Evolutionary conservation across 2,329 filamentous ascomycete genomes (phyloP), one percentile per base, ranked within the genome.

Genomic region (Dothistroma septosporum): DNA sequence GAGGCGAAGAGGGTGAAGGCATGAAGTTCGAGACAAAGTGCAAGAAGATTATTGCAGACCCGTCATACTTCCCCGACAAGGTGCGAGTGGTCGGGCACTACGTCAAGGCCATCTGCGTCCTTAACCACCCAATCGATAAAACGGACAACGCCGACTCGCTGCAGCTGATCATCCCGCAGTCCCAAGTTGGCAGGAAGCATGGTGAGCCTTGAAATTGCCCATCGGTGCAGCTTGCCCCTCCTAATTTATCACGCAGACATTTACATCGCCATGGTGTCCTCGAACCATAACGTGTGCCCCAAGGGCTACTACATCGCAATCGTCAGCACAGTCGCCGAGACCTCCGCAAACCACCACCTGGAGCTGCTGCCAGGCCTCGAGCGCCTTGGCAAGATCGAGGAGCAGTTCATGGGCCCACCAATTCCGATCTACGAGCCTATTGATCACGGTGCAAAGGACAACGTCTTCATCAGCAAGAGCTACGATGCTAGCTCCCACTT

Each of bases 291-390:
- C 72, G 95, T 99, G 70, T 97, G 93, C 81, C 94, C 95, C 72
- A 96, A 96, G 85, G 93, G 93, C 63, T 97, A 97, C 85, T 99
- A 95, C 83, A 91, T 99, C 70, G 94, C 94, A 71, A 99, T 97
- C 63, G 93, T 99, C 67, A 96, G 92, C 53, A 99, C 94, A 62
- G 97, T 99, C 73, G 91, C 94, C 66, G 95, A 99, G 82, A 88
- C 87, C 49, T 81, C 87, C 63, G 87, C 90, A 66, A 97, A 99
- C 84, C 92, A 96, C 79, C 94, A 99, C 78, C 82, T 97, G 60
- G 94, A 99, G 81, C 87, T 99, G 48, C 87, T 94, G 78, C 87
- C 92, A 32, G 94, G 93, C 73, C 87, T 97, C 68, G 92, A 97
- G 73, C 88, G 93, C 68, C 87, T 99, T 32, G 94, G 94, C 69